phyloP scores from a whole-genome alignment of 2,329 filamentous ascomycete species.

The Capronia coronata region DNA sequence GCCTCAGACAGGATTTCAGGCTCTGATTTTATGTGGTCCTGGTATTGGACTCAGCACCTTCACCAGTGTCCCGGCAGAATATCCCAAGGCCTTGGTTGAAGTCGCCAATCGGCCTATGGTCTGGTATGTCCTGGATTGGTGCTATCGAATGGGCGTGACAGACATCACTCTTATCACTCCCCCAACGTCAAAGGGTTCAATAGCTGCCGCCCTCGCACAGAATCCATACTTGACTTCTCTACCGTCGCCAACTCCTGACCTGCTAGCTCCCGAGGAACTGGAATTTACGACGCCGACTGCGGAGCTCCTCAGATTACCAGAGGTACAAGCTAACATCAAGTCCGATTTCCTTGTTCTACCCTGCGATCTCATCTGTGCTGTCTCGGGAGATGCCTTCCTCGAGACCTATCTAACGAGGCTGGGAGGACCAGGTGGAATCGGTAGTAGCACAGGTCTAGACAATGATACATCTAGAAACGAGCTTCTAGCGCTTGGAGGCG shows the following conservation, averaged over 20 bases:
- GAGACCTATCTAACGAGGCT: constrained; percentile 90
- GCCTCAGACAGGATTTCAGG: constrained; percentile 41
- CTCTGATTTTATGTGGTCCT: constrained; percentile 44
- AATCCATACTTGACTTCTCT: constrained; percentile 47
- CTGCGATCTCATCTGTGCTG: constrained; percentile 86
- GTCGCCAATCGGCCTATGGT: constrained; percentile 48
- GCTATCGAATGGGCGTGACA: constrained; percentile 44
- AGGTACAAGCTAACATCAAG: constrained; percentile 70
- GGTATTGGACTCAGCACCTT: constrained; percentile 46
- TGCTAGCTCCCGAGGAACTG: constrained; percentile 69
- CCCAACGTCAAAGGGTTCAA: constrained; percentile 37
- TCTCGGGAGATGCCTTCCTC: constrained; percentile 72
- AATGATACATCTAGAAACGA: constrained; percentile 37
- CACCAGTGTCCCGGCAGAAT: constrained; percentile 44
- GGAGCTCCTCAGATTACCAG: constrained; percentile 75
- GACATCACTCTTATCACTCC: constrained; percentile 45
- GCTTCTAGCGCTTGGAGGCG: constrained; percentile 47
- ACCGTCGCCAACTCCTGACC: constrained; percentile 49
- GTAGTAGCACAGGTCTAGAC: constrained; percentile 43
- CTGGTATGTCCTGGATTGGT: constrained; percentile 46
- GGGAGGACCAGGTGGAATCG: constrained; percentile 52
- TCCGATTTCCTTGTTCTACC: constrained; percentile 85
- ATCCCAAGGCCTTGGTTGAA: constrained; percentile 45
- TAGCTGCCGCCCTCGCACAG: constrained; percentile 44
- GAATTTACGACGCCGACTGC: constrained; percentile 83